Conservation (phyloP, 495 filamentous ascomycete species). For the Penicillium egyptiacum region DNA sequence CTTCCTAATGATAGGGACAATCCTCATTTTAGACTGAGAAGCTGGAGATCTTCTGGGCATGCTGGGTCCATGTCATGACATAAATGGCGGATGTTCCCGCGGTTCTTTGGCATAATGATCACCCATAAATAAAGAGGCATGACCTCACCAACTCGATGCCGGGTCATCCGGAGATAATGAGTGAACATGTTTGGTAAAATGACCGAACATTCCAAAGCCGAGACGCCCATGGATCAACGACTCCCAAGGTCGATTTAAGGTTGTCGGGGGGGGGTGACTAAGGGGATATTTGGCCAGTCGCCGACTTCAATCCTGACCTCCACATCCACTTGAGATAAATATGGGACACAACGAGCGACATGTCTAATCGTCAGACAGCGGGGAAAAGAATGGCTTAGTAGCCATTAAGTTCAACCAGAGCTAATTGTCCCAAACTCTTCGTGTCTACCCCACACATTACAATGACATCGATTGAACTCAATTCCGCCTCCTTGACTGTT, state of each 20-base stretch:
- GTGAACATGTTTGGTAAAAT: neutral
- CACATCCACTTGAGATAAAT: neutral
- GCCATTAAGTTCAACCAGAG: neutral
- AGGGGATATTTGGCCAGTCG: neutral
- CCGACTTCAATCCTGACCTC: neutral
- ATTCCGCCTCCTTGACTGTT: neutral
- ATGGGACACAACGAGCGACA: neutral
- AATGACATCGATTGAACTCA: constrained; percentile 9
- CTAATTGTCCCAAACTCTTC: neutral
- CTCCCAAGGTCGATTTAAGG: neutral
- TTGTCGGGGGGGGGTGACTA: constrained; percentile 4
- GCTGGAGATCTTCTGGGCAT: neutral
- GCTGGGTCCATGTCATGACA: constrained; percentile 3
- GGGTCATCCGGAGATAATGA: neutral
- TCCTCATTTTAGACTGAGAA: neutral
- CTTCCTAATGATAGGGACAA: neutral
- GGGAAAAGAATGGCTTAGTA: neutral
- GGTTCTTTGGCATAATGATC: neutral
- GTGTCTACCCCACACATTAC: constrained; percentile 5
- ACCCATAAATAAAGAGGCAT: neutral
- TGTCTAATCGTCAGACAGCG: constrained; percentile 6
- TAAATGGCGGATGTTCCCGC: constrained; percentile 1
- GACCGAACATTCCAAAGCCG: neutral
- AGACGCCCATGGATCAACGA: constrained; percentile 1
- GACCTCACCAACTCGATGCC: constrained; percentile 6